A percentile compares a stretch with the other conserved stretches of the same genome.
Conservation (phyloP, 2,329 filamentous ascomycete species). For the Cladorrhinum sp. region DNA sequence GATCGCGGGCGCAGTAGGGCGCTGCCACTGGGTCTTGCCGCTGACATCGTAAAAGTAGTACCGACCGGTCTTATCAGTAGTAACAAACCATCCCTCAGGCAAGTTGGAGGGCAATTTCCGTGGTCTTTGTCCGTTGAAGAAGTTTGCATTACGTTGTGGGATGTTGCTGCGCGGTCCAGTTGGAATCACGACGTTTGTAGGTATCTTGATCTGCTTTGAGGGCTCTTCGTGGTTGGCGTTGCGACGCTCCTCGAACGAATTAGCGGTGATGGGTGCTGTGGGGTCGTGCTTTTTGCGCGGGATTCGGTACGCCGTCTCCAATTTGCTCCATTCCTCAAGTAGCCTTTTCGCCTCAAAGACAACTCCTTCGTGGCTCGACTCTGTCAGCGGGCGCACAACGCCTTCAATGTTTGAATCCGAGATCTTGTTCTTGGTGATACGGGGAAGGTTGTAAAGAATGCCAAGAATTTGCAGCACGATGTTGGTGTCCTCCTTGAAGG, state of each 20-base stretch:
- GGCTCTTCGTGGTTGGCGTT: constrained; percentile 42
- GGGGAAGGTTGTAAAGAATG: constrained; percentile 83
- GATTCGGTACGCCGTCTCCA: constrained; percentile 90
- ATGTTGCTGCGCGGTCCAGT: constrained; percentile 60
- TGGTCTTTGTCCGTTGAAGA: constrained; percentile 45
- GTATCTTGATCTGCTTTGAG: constrained; percentile 41
- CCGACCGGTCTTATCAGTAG: constrained; percentile 66
- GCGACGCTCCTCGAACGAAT: constrained; percentile 63
- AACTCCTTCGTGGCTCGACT: constrained; percentile 71
- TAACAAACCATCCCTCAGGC: constrained; percentile 82
- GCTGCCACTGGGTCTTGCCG: constrained; percentile 77
- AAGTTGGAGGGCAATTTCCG: constrained; percentile 58
- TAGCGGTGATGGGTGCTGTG: constrained; percentile 49
- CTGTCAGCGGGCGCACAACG: constrained; percentile 66
- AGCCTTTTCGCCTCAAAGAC: constrained; percentile 67
- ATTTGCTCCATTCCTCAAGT: constrained; percentile 80
- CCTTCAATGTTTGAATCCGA: constrained; percentile 92
- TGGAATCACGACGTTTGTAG: constrained; percentile 50
- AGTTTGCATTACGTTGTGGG: constrained; percentile 51
- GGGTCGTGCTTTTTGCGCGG: constrained; percentile 83
- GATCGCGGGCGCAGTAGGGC: constrained; percentile 67
- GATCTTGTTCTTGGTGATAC: constrained; percentile 94
- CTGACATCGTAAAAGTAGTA: constrained; percentile 82
- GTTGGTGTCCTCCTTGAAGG: constrained; percentile 86
- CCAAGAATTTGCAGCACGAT: constrained; percentile 85